Evolutionary conservation across 371 early-diverging fungal species (phyloP), one percentile per base, ranked within the genome.

Genomic region (Haplosporangium sp.): DNA sequence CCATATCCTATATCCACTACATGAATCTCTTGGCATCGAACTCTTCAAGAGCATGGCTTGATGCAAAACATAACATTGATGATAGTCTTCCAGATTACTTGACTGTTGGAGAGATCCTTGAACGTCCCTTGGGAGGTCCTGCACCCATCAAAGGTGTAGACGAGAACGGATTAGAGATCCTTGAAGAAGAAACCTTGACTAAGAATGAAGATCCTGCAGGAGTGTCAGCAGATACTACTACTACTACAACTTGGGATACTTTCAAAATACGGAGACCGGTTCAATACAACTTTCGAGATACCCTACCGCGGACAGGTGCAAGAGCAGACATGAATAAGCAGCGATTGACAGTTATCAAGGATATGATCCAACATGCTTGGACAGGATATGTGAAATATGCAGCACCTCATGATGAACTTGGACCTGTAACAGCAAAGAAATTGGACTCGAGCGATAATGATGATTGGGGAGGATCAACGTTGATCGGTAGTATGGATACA

Each of bases 401-500:
- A 1, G 87, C 87, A 73, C 91, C 89, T 13, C 67, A 56, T 15
- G 92, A 93, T 65, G 91, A 92, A 67, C 84, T 91, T 38, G 62
- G 69, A 38, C 90, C 93, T 9, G 57, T 89, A 9, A 74, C 86
- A 27, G 34, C 82, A 78, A 19, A 50, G 35, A 65, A 37, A 39
- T 10, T 48, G 64, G 64, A 76, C 77, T 69, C 73, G 67, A 48
- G 69, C 72, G 50, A 77, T 86, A 64, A 63, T 74, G 50, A 77
- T 86, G 67, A 63, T 1, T 83, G 85, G 87, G 39, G 84, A 86
- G 58, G 27, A 27, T 27, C 68, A 37, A 90, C 92, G 0, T 65
- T 88, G 68, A 73, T 92, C n/a, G 93, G 93, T 56, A 61, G 90
- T 34, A 83, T 94, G 34, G 93, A 92, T 72, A 92, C 93, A 13